These are phyloP conservation scores for Galeopsis tetrahit DNA, from an alignment of 257 asterid genomes.

Conservation along the genomic window DNA sequence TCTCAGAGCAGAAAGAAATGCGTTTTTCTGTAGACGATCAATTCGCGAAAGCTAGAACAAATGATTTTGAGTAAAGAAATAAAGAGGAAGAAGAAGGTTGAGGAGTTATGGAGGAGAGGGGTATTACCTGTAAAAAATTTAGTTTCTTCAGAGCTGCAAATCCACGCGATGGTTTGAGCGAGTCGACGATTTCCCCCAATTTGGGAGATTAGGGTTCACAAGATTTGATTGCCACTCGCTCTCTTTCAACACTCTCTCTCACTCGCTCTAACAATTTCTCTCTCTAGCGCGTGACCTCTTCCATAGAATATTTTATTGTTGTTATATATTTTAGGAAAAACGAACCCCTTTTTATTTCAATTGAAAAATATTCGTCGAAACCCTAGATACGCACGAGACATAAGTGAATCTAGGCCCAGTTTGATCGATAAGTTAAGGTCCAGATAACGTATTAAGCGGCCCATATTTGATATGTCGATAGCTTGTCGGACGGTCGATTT, in stretches of 20 bases:
- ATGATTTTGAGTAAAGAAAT: constrained; percentile 18
- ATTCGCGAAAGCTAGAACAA: constrained; percentile 8
- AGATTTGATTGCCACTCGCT: constrained; percentile 46
- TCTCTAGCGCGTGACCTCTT: constrained; percentile 50
- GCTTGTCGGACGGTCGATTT: too few species aligned
- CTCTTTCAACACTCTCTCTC: constrained; percentile 43
- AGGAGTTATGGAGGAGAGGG: constrained; percentile 36
- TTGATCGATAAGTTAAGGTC: too few species aligned
- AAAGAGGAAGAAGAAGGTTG: background rate
- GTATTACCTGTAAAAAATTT: constrained; percentile 45
- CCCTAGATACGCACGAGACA: too few species aligned
- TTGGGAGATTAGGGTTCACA: constrained; percentile 61
- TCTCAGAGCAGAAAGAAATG: constrained; percentile 9
- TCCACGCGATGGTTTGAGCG: constrained; percentile 88
- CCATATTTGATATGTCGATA: too few species aligned
- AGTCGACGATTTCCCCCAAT: constrained; percentile 56
- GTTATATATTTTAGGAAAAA: too few species aligned
- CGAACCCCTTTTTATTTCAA: too few species aligned
- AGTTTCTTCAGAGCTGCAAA: constrained; percentile 54
- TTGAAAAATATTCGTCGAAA: too few species aligned
- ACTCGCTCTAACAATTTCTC: constrained; percentile 49
- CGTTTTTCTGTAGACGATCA: constrained; percentile 7
- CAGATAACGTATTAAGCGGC: too few species aligned
- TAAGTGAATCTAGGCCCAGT: too few species aligned
- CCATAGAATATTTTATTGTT: background rate